Percentiles rank a stretch among this genome's conserved stretches.
phyloP scores from a whole-genome alignment of 2,329 filamentous ascomycete genomes.

The Aspergillus brunneoviolaceus region DNA sequence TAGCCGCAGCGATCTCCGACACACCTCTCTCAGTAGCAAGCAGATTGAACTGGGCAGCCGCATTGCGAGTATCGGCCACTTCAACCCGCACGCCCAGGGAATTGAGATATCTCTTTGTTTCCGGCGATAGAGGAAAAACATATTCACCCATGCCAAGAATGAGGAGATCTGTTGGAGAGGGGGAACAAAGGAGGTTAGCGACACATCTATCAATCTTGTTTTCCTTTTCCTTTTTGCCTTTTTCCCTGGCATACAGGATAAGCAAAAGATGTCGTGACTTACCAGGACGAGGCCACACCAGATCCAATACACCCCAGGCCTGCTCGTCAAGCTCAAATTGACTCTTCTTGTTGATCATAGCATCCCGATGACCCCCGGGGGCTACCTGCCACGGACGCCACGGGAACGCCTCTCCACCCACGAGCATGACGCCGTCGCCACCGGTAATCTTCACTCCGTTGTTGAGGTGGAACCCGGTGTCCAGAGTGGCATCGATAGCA shows the following conservation, averaged over 20 bases:
- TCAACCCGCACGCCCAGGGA: conserved; percentile 82
- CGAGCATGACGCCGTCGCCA: conserved; percentile 71
- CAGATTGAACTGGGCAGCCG: conserved; percentile 90
- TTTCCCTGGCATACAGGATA: not conserved
- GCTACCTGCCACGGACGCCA: conserved; percentile 76
- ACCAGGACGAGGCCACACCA: conserved; percentile 90
- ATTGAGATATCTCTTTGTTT: conserved; percentile 70
- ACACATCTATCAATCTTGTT: not conserved
- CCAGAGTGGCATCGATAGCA: conserved; percentile 76
- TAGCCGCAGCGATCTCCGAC: conserved; percentile 77
- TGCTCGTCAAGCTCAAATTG: conserved; percentile 74
- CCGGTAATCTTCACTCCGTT: conserved; percentile 71
- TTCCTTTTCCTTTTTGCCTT: no score
- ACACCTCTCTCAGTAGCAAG: conserved; percentile 91
- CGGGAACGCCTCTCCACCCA: conserved; percentile 81
- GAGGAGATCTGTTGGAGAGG: conserved; percentile 41
- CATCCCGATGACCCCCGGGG: conserved; percentile 38
- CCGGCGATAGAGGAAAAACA: conserved; percentile 73
- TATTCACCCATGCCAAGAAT: conserved; percentile 81
- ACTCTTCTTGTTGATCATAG: conserved; percentile 70
- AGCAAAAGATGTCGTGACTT: conserved; percentile 33
- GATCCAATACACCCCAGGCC: conserved; percentile 71
- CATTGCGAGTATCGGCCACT: conserved; percentile 87
- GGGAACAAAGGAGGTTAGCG: not conserved
- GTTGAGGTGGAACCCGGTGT: conserved; percentile 82